Conservation (phyloP, 2,329 filamentous ascomycete species). For the Diplodia seriata region DNA sequence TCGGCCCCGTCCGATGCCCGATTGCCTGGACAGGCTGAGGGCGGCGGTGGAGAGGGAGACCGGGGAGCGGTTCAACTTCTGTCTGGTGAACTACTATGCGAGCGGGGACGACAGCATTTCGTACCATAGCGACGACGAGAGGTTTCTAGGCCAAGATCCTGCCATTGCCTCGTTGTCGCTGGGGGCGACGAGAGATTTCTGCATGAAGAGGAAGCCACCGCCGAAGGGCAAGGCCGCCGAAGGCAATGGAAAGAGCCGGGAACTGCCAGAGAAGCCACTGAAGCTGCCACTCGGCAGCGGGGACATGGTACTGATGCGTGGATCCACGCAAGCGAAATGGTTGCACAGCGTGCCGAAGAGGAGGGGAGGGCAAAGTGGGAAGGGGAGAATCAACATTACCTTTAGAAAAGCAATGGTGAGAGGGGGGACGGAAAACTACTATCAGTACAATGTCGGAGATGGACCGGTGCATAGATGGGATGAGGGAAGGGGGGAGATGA, state of each 20-base stretch:
- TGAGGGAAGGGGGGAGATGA: constrained; percentile 59
- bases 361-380: constrained; percentile 66
- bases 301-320: constrained; percentile 82
- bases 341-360: constrained; percentile 80
- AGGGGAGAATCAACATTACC: constrained; percentile 76
- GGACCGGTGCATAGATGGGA: constrained; percentile 76
- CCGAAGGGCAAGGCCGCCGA: constrained; percentile 38
- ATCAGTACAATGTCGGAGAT: constrained; percentile 79
- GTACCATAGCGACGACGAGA: constrained; percentile 82
- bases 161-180: constrained; percentile 78
- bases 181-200: constrained; percentile 74
- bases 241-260: constrained; percentile 33
- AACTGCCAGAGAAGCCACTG: constrained; percentile 45
- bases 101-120: constrained; percentile 77
- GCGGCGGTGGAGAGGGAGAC: constrained; percentile 70
- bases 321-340: constrained; percentile 77
- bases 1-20: constrained; percentile 72
- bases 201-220: constrained; percentile 77
- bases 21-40: constrained; percentile 70
- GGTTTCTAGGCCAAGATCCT: constrained; percentile 72
- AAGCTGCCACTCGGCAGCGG: constrained; percentile 68
- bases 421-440: constrained; percentile 81
- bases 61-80: constrained; percentile 76
- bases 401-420: constrained; percentile 74
- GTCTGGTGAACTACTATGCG: constrained; percentile 84